Base-by-base conservation (phyloP, 371 early-diverging fungal genomes). In the Rhizopus stolonifer region DNA sequence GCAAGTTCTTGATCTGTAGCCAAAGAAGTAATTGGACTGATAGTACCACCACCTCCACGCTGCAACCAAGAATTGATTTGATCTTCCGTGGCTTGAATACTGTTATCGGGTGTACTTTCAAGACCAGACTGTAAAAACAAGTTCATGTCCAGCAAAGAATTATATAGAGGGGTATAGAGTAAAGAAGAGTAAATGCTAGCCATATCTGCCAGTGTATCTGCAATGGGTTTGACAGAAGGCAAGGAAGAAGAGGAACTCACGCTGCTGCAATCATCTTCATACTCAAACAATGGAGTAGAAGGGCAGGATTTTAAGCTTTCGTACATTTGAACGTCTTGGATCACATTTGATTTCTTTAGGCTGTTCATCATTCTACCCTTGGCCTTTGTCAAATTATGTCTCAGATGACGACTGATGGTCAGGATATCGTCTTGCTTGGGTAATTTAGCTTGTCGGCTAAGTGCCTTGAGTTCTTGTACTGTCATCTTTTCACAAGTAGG, bases 1-100 rank as follows among this genome's bases (percentile, higher is more conserved):
- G 64, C 64, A 9, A 63, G 43, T 19, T 63, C 64, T 54, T 63
- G 64, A 58, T 63, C 64, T n/a, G 64, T 63, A 19, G 64, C 64
- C 58, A 63, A 51, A 10, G 58, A 54, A 21, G 42, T 9, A 18
- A 61, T 54, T 18, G 55, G 55, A 15, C 49, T 58, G 29, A 55
- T 47, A 3, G 47, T 48, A 15, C 52, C 49, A 18, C n/a, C 22
- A 6, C 64, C 64, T 6, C 64, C 64, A 29, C 58, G 58, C 23
- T 63, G 64, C 51, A 63, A 43, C 64, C 64, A 63, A 24, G 55
- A 63, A 38, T 63, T 52, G 25, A 63, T 63, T 31, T 63, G 64
- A 18, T 63, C 64, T 43, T 63, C 64, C 19, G 64, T 63, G 14
- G 57, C 58, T 32, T 63, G 58, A 54, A n/a, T n/a, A 15, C 42